A percentile compares a stretch with the other conserved stretches of the same genome.
phyloP scores from a whole-genome alignment of 2,329 filamentous ascomycete species.

The Arthrobotrys entomopaga region DNA sequence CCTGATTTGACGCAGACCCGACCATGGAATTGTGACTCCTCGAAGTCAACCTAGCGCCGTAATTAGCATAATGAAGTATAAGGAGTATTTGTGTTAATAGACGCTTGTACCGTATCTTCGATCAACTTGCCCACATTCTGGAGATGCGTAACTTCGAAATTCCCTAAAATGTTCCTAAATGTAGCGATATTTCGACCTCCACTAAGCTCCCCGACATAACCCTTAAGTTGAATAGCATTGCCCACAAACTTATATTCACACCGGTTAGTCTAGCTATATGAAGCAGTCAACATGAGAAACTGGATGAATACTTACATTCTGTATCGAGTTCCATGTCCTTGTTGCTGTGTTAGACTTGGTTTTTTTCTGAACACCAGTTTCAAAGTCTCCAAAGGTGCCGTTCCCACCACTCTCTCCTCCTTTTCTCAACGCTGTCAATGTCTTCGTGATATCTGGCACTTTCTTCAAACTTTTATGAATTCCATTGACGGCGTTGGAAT shows the following conservation, averaged over 20 bases:
- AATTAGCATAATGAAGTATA: constrained; percentile 4
- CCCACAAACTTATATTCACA: constrained; percentile 71
- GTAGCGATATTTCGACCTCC: constrained; percentile 68
- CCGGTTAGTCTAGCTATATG: not conserved
- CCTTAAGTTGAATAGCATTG: constrained; percentile 75
- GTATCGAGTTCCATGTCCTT: constrained; percentile 51
- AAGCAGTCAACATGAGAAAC: not conserved
- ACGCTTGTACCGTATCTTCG: constrained; percentile 68
- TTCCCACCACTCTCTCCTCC: constrained; percentile 66
- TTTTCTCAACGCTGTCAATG: constrained; percentile 77
- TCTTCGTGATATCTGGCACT: constrained; percentile 78
- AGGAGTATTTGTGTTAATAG: not conserved
- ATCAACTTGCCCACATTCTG: constrained; percentile 76
- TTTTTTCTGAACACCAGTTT: not conserved
- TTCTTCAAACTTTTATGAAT: constrained; percentile 73
- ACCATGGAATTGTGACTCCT: constrained; percentile 75
- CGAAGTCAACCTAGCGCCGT: constrained; percentile 74
- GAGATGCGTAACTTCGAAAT: constrained; percentile 70
- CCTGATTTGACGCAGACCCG: constrained; percentile 78
- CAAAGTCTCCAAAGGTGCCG: constrained; percentile 20
- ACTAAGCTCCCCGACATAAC: constrained; percentile 70
- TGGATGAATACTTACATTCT: constrained; percentile 57
- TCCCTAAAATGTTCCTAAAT: constrained; percentile 65
- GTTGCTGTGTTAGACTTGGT: constrained; percentile 63
- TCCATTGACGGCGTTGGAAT: constrained; percentile 68